phyloP scores from a whole-genome alignment of 805 yeast genomes.

The Candida koratica region DNA sequence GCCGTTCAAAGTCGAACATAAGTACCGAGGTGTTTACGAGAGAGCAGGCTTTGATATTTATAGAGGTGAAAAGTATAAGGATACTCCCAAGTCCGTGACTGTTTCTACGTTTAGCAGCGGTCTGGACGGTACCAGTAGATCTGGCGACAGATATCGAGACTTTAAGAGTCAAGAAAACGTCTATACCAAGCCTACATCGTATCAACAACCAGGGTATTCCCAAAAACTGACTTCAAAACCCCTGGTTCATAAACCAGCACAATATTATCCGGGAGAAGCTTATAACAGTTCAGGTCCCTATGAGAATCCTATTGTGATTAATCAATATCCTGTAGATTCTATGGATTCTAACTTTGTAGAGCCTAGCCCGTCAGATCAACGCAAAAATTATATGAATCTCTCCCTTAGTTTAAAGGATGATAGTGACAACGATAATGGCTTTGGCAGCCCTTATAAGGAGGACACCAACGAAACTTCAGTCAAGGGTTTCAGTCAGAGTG shows the following conservation, averaged over 20 bases:
- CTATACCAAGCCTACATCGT: not conserved
- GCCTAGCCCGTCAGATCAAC: slow-evolving; percentile 12
- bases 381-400: slow-evolving; percentile 23
- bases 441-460: slow-evolving; percentile 4
- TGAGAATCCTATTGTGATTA: slow-evolving; percentile 7
- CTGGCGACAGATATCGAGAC: not conserved
- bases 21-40: slow-evolving; percentile 69
- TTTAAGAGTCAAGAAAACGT: not conserved
- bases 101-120: slow-evolving; percentile 9
- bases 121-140: slow-evolving; percentile 1
- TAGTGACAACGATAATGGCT: slow-evolving; percentile 6
- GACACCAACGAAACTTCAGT: slow-evolving; percentile 13
- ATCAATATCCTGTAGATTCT: slow-evolving; percentile 9
- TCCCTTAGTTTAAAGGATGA: slow-evolving; percentile 16
- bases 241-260: slow-evolving; percentile 1
- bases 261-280: slow-evolving; percentile 1
- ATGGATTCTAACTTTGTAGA: slow-evolving; percentile 16
- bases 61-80: slow-evolving; percentile 9
- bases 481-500: slow-evolving; percentile 8
- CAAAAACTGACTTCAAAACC: not conserved
- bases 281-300: slow-evolving; percentile 13
- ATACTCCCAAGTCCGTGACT: slow-evolving; percentile 9
- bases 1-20: slow-evolving; percentile 57
- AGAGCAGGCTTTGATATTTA: slow-evolving; percentile 73
- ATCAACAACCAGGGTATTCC: not conserved